Evolutionary conservation across 2,329 filamentous ascomycete genomes (phyloP).

Genomic region (Aureobasidium pullulans): DNA sequence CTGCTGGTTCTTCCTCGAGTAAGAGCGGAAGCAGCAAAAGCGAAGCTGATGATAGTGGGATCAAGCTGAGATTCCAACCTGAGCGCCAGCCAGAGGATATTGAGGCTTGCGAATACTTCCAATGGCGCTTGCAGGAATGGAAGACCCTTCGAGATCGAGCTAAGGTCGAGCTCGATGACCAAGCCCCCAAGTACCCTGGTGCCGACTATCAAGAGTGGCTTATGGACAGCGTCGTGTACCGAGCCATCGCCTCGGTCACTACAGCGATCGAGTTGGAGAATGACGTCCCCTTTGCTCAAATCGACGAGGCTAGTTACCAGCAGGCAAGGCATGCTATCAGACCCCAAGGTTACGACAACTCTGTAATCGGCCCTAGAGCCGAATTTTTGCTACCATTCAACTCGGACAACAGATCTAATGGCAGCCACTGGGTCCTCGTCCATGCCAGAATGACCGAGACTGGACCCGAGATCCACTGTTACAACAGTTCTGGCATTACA

Average conservation of each 20-base stretch:
- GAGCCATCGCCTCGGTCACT: conserved; percentile 3
- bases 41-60: background rate
- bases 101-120: background rate
- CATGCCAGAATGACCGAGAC: background rate
- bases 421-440: background rate
- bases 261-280: background rate
- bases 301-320: background rate
- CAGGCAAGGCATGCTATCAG: background rate
- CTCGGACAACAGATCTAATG: background rate
- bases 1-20: background rate
- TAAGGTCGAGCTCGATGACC: background rate
- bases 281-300: background rate
- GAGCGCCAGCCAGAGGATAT: background rate
- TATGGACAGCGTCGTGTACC: background rate
- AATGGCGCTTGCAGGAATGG: background rate
- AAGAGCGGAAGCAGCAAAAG: background rate
- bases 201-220: background rate
- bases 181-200: background rate
- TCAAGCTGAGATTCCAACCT: background rate
- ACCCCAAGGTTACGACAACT: background rate
- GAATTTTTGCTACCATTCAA: background rate
- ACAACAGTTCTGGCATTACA: background rate
- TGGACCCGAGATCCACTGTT: background rate
- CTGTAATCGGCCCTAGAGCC: background rate
- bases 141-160: background rate